Evolutionary conservation across 306 rosid species (phyloP).

Genomic region (Pachyrhizus erosus): DNA sequence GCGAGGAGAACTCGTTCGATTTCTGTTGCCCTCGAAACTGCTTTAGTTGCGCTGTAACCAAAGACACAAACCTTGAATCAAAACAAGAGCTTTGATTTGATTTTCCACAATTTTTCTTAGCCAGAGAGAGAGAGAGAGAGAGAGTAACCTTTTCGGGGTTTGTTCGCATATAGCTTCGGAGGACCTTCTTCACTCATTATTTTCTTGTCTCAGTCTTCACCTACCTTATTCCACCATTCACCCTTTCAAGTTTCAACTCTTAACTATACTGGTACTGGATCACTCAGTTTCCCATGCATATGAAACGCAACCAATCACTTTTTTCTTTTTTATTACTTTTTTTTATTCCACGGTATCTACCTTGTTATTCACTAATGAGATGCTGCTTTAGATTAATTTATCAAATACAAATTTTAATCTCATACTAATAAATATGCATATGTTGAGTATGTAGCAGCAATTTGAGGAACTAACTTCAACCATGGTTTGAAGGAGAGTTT

Average conservation of each 20-base stretch:
- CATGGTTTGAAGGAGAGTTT: not conserved
- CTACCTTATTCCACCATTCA: not conserved
- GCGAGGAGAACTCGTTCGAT: constrained; percentile 52
- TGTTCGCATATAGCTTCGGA: constrained; percentile 68
- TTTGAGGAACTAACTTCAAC: not conserved
- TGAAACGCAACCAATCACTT: not conserved
- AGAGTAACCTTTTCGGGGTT: constrained; percentile 89
- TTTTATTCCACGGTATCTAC: not conserved
- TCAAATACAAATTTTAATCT: not conserved
- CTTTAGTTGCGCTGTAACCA: constrained; percentile 58
- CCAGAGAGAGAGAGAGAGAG: not conserved
- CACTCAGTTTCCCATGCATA: constrained; percentile 31
- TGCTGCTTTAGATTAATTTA: not conserved
- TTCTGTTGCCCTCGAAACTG: constrained; percentile 63
- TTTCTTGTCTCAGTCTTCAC: not conserved
- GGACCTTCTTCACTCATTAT: constrained; percentile 69
- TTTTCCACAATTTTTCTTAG: not conserved
- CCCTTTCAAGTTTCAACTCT: not conserved
- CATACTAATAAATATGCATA: not conserved
- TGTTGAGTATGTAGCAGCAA: not conserved
- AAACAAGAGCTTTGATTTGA: constrained; percentile 10
- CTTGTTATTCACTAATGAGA: not conserved
- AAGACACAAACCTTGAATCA: constrained; percentile 28
- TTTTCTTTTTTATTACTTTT: not conserved
- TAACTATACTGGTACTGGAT: not conserved